Evolutionary conservation across 73 alveolate species (phyloP).

Genomic region (Symbiodinium pilosum): DNA sequence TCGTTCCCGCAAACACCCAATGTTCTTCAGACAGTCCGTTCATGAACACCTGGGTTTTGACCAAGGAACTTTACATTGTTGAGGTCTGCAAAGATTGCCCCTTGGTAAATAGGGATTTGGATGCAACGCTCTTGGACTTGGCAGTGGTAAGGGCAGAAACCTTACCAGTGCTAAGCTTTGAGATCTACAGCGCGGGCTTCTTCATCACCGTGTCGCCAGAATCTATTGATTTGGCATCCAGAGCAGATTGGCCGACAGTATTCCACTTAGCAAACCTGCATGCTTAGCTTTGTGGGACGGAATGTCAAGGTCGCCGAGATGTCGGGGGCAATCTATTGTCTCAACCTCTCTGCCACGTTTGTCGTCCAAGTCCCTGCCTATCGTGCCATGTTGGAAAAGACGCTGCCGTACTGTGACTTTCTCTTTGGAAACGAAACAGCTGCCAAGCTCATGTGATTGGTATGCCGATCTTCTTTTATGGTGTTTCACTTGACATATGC

Average conservation of each 20-base stretch:
- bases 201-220: conserved; percentile 76
- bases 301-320: background rate
- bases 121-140: too few relatives aligned
- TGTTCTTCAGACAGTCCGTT: too few relatives aligned
- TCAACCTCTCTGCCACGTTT: conserved; percentile 91
- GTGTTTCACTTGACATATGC: too few relatives aligned
- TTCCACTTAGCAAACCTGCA: background rate
- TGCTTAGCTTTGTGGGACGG: background rate
- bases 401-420: conserved; percentile 77
- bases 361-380: conserved; percentile 70
- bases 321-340: background rate
- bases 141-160: too few relatives aligned
- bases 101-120: conserved; percentile 4
- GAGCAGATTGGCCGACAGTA: background rate
- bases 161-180: too few relatives aligned
- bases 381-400: conserved; percentile 82
- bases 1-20: too few relatives aligned
- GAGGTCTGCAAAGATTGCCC: conserved; percentile 54
- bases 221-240: conserved; percentile 55
- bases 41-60: background rate
- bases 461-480: too few relatives aligned
- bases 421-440: conserved; percentile 94
- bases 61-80: conserved; percentile 49
- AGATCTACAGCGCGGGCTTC: conserved; percentile 65
- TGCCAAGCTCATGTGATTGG: too few relatives aligned